A percentile compares a stretch with the other conserved stretches of the same genome.
phyloP scores from a whole-genome alignment of 495 filamentous ascomycete species.

The Echria macrotheca region DNA sequence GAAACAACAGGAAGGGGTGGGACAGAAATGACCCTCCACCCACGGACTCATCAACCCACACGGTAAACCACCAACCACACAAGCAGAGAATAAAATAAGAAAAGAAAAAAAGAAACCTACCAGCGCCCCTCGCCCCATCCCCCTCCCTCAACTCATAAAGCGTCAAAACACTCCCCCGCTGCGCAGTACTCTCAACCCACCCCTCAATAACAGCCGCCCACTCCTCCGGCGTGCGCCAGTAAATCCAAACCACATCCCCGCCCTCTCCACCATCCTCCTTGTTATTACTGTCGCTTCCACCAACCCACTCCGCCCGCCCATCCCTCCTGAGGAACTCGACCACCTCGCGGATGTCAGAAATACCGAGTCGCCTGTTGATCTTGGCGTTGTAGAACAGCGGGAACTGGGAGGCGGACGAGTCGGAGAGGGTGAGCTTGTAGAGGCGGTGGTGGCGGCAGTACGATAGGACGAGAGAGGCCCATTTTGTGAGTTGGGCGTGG shows the following conservation, averaged over 20 bases:
- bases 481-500: constrained; percentile 71
- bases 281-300: too few species aligned
- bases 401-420: constrained; percentile 4
- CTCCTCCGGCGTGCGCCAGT: constrained; percentile 46
- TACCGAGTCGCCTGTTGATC: constrained; percentile 51
- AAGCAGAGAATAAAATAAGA: too few species aligned
- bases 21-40: too few species aligned
- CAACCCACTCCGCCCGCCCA: constrained; percentile 65
- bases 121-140: constrained; percentile 35
- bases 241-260: constrained; percentile 37
- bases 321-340: constrained; percentile 68
- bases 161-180: constrained; percentile 43
- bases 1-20: too few species aligned
- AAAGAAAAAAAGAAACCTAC: constrained; percentile 18
- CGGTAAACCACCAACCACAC: too few species aligned
- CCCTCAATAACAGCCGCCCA: constrained; percentile 41
- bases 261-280: constrained; percentile 44
- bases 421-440: constrained; percentile 61
- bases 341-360: constrained; percentile 60
- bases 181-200: constrained; percentile 44
- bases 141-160: constrained; percentile 45
- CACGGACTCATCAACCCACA: too few species aligned
- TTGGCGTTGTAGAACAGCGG: constrained; percentile 49
- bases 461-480: constrained; percentile 75
- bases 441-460: constrained; percentile 75